Conservation (phyloP, 2,329 filamentous ascomycete species). For the Aspergillus terreus region DNA sequence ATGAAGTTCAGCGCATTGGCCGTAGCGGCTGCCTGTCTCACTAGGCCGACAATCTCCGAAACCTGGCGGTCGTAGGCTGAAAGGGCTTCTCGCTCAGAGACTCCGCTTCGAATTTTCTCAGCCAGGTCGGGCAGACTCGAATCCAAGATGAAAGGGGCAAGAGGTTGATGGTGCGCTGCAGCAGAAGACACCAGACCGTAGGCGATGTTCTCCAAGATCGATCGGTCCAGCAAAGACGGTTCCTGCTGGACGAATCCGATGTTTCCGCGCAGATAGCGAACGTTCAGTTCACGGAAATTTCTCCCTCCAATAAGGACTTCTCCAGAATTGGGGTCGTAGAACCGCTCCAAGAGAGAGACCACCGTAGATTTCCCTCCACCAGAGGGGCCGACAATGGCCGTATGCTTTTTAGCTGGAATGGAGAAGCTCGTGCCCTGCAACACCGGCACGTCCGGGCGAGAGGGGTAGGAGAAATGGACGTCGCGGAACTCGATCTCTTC, state of each 20-base stretch:
- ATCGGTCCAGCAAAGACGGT: conserved; percentile 49
- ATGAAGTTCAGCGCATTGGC: conserved; percentile 29
- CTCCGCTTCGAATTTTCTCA: conserved; percentile 21
- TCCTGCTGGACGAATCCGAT: conserved; percentile 50
- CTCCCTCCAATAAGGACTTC: conserved; percentile 27
- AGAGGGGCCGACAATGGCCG: conserved; percentile 48
- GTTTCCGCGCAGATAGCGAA: conserved; percentile 31
- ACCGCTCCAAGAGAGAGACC: conserved; percentile 33
- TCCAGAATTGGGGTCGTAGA: conserved; percentile 35
- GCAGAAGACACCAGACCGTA: conserved; percentile 44
- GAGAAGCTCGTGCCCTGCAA: conserved; percentile 29
- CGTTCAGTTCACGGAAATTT: conserved; percentile 30
- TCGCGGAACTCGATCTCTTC: conserved; percentile 29
- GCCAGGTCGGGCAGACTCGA: conserved; percentile 24
- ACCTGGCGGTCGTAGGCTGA: conserved; percentile 19
- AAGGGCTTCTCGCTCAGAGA: conserved; percentile 21
- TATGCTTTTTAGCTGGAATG: conserved; percentile 35
- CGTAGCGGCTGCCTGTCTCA: conserved; percentile 24
- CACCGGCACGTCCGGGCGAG: conserved; percentile 33
- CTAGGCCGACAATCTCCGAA: conserved; percentile 25
- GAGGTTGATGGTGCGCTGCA: conserved; percentile 19
- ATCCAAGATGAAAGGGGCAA: conserved; percentile 23
- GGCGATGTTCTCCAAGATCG: conserved; percentile 53
- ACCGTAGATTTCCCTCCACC: conserved; percentile 53
- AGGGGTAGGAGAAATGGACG: conserved; percentile 36